Percentiles rank a stretch among this genome's conserved stretches.
These are phyloP conservation scores for Penicillium maclennaniae DNA, from an alignment of 495 filamentous ascomycete genomes.

Conservation along the genomic window DNA sequence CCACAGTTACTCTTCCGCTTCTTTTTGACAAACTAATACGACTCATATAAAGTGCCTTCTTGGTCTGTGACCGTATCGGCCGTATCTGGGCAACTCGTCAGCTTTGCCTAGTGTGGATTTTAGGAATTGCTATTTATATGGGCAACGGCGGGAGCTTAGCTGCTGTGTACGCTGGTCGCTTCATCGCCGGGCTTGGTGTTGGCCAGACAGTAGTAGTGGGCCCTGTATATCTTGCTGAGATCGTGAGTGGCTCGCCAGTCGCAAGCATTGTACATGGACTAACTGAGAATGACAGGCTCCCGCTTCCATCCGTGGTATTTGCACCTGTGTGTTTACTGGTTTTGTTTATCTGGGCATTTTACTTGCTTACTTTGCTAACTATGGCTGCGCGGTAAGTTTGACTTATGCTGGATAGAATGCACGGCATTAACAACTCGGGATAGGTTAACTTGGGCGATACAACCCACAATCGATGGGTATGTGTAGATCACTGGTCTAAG, in stretches of 20 bases:
- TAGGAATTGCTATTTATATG: slow-evolving; percentile 68
- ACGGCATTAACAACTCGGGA: too few species aligned
- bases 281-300: slow-evolving; percentile 36
- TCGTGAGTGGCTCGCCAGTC: slow-evolving; percentile 35
- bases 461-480: slow-evolving; percentile 56
- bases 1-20: too few species aligned
- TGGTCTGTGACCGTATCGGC: slow-evolving; percentile 63
- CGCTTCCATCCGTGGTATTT: slow-evolving; percentile 60
- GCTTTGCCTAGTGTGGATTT: slow-evolving; percentile 61
- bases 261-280: too few species aligned
- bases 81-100: slow-evolving; percentile 67
- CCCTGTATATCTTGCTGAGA: slow-evolving; percentile 50
- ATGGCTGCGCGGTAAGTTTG: too few species aligned
- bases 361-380: slow-evolving; percentile 44
- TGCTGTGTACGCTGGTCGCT: slow-evolving; percentile 62
- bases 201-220: slow-evolving; percentile 66
- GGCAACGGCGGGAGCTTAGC: slow-evolving; percentile 55
- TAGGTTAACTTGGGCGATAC: slow-evolving; percentile 54
- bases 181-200: slow-evolving; percentile 65
- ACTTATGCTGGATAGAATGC: too few species aligned
- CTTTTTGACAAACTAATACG: too few species aligned
- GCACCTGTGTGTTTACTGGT: slow-evolving; percentile 63
- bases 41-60: slow-evolving; percentile 62
- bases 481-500: slow-evolving; percentile 4
- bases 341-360: slow-evolving; percentile 40